phyloP scores from a whole-genome alignment of 495 filamentous ascomycete genomes.

The Aspergillus sparsus region DNA sequence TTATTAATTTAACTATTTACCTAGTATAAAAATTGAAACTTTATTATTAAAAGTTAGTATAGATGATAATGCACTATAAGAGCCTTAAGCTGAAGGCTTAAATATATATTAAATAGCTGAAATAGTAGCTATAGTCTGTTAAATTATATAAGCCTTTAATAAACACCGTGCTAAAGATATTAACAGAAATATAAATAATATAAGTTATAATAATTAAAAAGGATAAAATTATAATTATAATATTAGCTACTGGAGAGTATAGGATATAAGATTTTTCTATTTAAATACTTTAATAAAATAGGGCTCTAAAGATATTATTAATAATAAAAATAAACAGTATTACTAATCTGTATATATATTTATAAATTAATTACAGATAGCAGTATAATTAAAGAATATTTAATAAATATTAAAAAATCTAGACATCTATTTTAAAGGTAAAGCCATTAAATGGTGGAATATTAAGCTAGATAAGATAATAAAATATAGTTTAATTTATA shows the following conservation, averaged over 20 bases:
- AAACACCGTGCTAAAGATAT: background rate
- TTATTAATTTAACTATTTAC: too few relatives aligned
- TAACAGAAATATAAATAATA: slow-evolving; percentile 4
- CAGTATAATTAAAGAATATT: too few relatives aligned
- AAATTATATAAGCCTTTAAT: too few relatives aligned
- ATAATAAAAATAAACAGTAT: too few relatives aligned
- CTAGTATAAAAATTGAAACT: too few relatives aligned
- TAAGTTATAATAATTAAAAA: slow-evolving; percentile 3
- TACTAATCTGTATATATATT: background rate
- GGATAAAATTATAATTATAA: background rate
- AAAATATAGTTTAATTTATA: background rate
- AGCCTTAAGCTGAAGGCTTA: background rate
- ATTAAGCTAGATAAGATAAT: too few relatives aligned
- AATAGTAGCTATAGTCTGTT: background rate
- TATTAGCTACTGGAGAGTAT: background rate
- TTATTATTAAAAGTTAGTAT: too few relatives aligned
- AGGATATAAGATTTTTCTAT: slow-evolving; percentile 1
- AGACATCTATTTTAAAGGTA: too few relatives aligned
- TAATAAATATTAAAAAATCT: too few relatives aligned
- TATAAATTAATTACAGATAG: slow-evolving; percentile 8
- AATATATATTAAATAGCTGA: background rate
- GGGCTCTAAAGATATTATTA: too few relatives aligned
- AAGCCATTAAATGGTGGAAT: too few relatives aligned
- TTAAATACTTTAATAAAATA: background rate
- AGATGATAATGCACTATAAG: too few relatives aligned